These are phyloP conservation scores for Mrakiaceae sp. DNA, from an alignment of 1,284 basidiomycete genomes.

Conservation along the genomic window DNA sequence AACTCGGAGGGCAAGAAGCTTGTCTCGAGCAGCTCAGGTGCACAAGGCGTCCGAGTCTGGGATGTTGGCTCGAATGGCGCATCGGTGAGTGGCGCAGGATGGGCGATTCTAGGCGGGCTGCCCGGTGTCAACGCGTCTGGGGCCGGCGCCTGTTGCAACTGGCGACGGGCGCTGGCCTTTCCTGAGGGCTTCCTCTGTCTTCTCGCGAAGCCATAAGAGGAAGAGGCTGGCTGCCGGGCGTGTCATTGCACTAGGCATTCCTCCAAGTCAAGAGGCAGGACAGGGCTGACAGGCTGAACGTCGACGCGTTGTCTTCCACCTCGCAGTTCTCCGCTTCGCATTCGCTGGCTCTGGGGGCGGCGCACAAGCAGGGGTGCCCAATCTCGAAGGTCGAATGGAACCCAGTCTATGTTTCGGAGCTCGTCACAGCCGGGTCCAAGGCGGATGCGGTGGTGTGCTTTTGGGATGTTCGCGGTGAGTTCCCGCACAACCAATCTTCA, in stretches of 20 bases:
- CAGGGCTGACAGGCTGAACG: background rate
- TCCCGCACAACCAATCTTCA: background rate
- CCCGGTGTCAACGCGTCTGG: background rate
- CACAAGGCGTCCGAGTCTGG: slow-evolving; percentile 2
- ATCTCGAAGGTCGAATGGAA: background rate
- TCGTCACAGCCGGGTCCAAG: background rate
- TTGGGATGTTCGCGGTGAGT: slow-evolving; percentile 4
- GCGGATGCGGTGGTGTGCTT: background rate
- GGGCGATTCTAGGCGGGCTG: background rate
- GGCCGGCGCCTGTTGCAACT: too few relatives aligned
- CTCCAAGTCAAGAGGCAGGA: background rate
- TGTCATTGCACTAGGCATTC: too few relatives aligned
- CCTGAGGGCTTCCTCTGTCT: background rate
- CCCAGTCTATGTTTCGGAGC: background rate
- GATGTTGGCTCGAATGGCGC: background rate
- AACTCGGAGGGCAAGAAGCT: background rate
- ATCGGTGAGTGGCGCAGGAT: background rate
- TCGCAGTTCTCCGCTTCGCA: background rate
- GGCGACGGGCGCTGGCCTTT: too few relatives aligned
- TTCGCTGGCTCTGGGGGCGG: background rate
- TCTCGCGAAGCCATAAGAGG: background rate
- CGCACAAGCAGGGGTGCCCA: background rate
- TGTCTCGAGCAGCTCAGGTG: background rate
- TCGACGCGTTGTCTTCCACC: background rate
- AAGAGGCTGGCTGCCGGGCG: too few relatives aligned